These are phyloP conservation scores for Exophiala alcalophila DNA, from an alignment of 2,329 filamentous ascomycete species.

Conservation along the genomic window DNA sequence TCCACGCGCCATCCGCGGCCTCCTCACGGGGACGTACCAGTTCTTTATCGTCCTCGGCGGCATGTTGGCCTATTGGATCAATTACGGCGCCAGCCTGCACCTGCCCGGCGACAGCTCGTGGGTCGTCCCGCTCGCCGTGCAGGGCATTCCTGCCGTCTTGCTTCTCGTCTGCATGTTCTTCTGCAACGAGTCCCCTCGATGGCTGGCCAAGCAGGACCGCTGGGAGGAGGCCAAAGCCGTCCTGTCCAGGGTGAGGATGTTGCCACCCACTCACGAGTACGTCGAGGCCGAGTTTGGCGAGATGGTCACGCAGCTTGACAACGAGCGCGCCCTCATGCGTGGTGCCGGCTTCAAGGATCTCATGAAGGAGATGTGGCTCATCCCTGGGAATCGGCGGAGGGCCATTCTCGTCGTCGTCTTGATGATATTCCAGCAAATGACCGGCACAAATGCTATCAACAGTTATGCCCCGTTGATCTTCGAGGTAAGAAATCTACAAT, in stretches of 20 bases:
- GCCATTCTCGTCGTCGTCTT: slow-evolving; percentile 52
- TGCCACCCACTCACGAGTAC: slow-evolving; percentile 53
- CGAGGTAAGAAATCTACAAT: slow-evolving; percentile 19
- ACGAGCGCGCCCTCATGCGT: slow-evolving; percentile 58
- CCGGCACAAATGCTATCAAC: slow-evolving; percentile 57
- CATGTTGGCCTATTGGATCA: slow-evolving; percentile 39
- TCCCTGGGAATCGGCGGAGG: slow-evolving; percentile 53
- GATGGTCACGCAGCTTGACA: slow-evolving; percentile 59
- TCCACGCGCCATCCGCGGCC: slow-evolving; percentile 36
- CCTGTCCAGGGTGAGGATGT: slow-evolving; percentile 56
- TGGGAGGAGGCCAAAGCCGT: slow-evolving; percentile 62
- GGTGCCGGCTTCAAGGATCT: slow-evolving; percentile 54
- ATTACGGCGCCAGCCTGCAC: slow-evolving; percentile 36
- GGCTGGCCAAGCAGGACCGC: slow-evolving; percentile 59
- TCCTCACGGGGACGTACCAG: slow-evolving; percentile 37
- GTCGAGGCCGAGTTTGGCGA: slow-evolving; percentile 58
- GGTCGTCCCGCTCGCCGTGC: slow-evolving; percentile 62
- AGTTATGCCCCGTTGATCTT: slow-evolving; percentile 72
- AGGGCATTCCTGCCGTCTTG: slow-evolving; percentile 49
- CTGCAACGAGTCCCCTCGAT: slow-evolving; percentile 36
- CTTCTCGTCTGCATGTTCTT: slow-evolving; percentile 33
- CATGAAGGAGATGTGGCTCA: slow-evolving; percentile 62
- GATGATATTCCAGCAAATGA: slow-evolving; percentile 56
- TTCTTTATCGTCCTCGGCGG: slow-evolving; percentile 36
- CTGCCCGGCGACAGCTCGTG: slow-evolving; percentile 50